Evolutionary conservation across 495 filamentous ascomycete genomes (phyloP).

Genomic region (Lentithecium fluviatile): DNA sequence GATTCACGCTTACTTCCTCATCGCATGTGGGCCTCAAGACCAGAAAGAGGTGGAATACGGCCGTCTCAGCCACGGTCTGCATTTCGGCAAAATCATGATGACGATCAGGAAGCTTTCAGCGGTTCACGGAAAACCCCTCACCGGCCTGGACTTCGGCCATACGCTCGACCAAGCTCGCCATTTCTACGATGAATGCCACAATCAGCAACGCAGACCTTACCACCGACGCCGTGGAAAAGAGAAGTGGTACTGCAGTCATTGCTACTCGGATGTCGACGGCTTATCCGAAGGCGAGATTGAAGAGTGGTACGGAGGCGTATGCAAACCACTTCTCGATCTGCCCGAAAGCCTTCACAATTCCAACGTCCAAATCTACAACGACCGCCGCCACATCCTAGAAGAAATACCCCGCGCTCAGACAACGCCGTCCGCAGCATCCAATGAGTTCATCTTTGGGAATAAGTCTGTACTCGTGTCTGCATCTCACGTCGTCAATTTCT

Average conservation of each 20-base stretch:
- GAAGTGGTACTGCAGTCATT: slow-evolving; percentile 23
- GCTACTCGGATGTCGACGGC: slow-evolving; percentile 11
- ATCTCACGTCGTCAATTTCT: slow-evolving; percentile 11
- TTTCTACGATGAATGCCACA: slow-evolving; percentile 14
- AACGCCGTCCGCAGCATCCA: not conserved
- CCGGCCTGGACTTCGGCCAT: slow-evolving; percentile 25
- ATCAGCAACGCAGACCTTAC: not conserved
- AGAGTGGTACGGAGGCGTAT: slow-evolving; percentile 20
- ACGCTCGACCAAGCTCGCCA: not conserved
- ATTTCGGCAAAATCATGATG: slow-evolving; percentile 32
- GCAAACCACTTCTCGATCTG: slow-evolving; percentile 21
- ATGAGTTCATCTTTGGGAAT: slow-evolving; percentile 26
- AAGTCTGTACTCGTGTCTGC: slow-evolving; percentile 12
- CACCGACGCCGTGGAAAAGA: not conserved
- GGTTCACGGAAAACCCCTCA: slow-evolving; percentile 11
- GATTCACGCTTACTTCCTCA: slow-evolving; percentile 38
- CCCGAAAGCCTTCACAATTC: slow-evolving; percentile 14
- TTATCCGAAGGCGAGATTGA: slow-evolving; percentile 17
- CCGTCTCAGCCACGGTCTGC: slow-evolving; percentile 28
- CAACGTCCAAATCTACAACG: slow-evolving; percentile 15
- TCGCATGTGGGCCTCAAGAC: slow-evolving; percentile 20
- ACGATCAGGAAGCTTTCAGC: slow-evolving; percentile 28
- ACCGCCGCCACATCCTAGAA: slow-evolving; percentile 10
- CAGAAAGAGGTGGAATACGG: slow-evolving; percentile 18
- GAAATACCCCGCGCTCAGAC: slow-evolving; percentile 20